Conservation (phyloP, 805 yeast species). For the Metschnikowia kunwiensis region DNA sequence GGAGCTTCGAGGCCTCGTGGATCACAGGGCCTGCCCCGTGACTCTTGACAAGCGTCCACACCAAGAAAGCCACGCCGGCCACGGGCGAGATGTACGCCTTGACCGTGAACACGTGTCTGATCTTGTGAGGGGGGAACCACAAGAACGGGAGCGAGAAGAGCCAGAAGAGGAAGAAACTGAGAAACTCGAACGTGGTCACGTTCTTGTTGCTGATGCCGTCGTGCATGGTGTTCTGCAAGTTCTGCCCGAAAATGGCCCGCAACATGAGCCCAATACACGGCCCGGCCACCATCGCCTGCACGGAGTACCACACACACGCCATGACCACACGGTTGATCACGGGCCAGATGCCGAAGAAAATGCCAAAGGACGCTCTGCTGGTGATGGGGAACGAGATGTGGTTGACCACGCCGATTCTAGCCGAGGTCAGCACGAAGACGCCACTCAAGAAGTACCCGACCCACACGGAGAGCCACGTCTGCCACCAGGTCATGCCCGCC, state of each 20-base stretch:
- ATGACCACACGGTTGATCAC: constrained; percentile 82
- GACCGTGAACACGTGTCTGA: constrained; percentile 79
- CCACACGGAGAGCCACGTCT: constrained; percentile 87
- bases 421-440: constrained; percentile 62
- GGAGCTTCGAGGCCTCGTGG: constrained; percentile 48
- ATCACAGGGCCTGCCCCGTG: constrained; percentile 76
- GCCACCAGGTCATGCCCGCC: constrained; percentile 80
- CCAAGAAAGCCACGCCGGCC: constrained; percentile 78
- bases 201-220: constrained; percentile 57
- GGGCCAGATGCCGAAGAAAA: constrained; percentile 86
- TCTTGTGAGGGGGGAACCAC: constrained; percentile 76
- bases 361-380: constrained; percentile 79
- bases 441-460: constrained; percentile 74
- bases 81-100: constrained; percentile 77
- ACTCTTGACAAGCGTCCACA: constrained; percentile 82
- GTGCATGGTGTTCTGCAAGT: constrained; percentile 59
- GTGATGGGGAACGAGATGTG: constrained; percentile 85
- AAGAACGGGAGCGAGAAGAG: constrained; percentile 73
- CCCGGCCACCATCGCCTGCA: constrained; percentile 83
- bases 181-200: constrained; percentile 68
- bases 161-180: constrained; percentile 82
- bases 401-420: constrained; percentile 76
- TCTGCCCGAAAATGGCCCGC: constrained; percentile 63
- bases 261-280: constrained; percentile 72
- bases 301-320: constrained; percentile 86